Conservation (phyloP, 2,329 filamentous ascomycete species). For the Penicillium sp. region DNA sequence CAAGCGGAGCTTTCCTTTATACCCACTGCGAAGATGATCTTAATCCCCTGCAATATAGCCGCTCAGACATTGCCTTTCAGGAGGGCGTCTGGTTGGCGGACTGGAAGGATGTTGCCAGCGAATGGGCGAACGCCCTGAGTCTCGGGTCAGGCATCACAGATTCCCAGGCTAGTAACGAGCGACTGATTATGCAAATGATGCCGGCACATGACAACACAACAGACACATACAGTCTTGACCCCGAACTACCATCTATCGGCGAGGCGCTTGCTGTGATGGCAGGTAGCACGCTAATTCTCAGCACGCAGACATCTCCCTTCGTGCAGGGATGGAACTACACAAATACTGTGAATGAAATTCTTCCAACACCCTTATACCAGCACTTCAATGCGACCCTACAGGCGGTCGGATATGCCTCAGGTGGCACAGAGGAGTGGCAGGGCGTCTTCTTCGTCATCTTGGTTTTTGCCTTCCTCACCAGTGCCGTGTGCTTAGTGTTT, state of each 20-base stretch:
- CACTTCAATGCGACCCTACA: slow-evolving; percentile 65
- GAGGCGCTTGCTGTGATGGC: slow-evolving; percentile 73
- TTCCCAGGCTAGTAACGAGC: slow-evolving; percentile 60
- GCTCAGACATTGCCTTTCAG: slow-evolving; percentile 38
- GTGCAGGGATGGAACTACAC: slow-evolving; percentile 57
- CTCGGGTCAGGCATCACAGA: slow-evolving; percentile 58
- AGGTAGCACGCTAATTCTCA: slow-evolving; percentile 65
- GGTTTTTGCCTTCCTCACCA: slow-evolving; percentile 65
- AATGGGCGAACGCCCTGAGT: slow-evolving; percentile 59
- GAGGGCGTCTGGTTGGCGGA: slow-evolving; percentile 44
- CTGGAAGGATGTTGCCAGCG: slow-evolving; percentile 57
- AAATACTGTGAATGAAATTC: slow-evolving; percentile 21
- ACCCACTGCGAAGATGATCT: slow-evolving; percentile 62
- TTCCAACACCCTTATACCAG: slow-evolving; percentile 54
- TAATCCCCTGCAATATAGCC: slow-evolving; percentile 59
- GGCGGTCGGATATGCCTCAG: slow-evolving; percentile 70
- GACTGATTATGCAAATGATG: slow-evolving; percentile 59
- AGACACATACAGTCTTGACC: slow-evolving; percentile 43
- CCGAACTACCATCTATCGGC: slow-evolving; percentile 64
- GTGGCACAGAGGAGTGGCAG: slow-evolving; percentile 62
- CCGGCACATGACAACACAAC: slow-evolving; percentile 37
- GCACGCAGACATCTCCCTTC: slow-evolving; percentile 62
- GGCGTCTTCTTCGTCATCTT: slow-evolving; percentile 68
- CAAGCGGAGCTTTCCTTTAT: slow-evolving; percentile 59
- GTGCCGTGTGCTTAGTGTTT: slow-evolving; percentile 65